Evolutionary conservation across 2,329 filamentous ascomycete species (phyloP).

Genomic region (Akanthomyces dipterigenus): DNA sequence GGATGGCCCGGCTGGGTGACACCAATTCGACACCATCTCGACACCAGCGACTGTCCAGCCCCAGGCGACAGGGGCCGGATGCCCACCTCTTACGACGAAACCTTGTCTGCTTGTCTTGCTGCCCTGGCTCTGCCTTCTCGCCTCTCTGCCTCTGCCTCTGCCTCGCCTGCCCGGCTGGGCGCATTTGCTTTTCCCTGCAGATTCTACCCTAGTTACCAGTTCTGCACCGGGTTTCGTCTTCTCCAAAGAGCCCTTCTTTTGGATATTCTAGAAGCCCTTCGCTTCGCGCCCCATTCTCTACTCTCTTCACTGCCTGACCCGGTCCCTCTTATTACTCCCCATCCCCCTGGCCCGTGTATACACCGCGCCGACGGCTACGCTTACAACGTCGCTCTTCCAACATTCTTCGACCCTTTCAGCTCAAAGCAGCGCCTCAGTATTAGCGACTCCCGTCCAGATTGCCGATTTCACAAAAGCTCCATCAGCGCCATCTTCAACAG

Average conservation of each 20-base stretch:
- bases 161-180: neutral
- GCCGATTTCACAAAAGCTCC: neutral
- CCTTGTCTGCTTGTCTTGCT: neutral
- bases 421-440: conserved; percentile 8
- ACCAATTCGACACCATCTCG: conserved; percentile 14
- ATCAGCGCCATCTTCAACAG: neutral
- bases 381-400: conserved; percentile 9
- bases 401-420: neutral
- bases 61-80: conserved; percentile 10
- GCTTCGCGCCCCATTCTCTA: neutral
- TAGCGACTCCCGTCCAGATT: neutral
- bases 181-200: conserved; percentile 2
- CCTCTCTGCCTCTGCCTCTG: neutral
- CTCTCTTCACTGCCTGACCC: conserved; percentile 1
- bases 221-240: conserved; percentile 10
- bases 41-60: conserved; percentile 5
- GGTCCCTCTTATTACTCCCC: conserved; percentile 13
- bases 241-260: conserved; percentile 3
- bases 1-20: conserved; percentile 9
- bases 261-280: conserved; percentile 13
- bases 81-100: conserved; percentile 12
- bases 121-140: neutral
- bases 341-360: conserved; percentile 13
- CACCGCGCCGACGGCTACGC: neutral
- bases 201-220: too few species aligned